Evolutionary conservation across 169 alveolate species (phyloP).

Genomic region (Plasmodium blacklocki): DNA sequence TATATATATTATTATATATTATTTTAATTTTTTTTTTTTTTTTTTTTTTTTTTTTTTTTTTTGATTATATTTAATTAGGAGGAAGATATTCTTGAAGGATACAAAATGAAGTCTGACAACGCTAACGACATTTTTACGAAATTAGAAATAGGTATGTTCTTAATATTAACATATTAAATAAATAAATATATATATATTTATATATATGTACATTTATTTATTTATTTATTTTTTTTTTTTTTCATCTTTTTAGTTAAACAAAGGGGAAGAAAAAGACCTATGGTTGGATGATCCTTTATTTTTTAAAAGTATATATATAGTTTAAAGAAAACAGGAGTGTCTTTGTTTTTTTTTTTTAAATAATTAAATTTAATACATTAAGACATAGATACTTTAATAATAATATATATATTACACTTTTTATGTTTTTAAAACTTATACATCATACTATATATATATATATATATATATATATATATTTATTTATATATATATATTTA

Average conservation of each 20-base stretch:
- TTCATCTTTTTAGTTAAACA: constrained; percentile 76
- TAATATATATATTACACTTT: too few relatives aligned
- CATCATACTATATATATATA: too few relatives aligned
- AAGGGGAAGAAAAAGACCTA: constrained; percentile 84
- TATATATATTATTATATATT: not conserved
- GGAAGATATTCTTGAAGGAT: constrained; percentile 42
- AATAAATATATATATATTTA: not conserved
- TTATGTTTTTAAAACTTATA: too few relatives aligned
- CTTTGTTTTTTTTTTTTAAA: too few relatives aligned
- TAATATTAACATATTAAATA: not conserved
- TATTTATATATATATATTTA: too few relatives aligned
- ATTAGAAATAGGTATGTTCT: constrained; percentile 44
- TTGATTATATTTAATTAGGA: constrained; percentile 22
- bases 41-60: not conserved
- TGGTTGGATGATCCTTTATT: constrained; percentile 74
- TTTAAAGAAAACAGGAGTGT: too few relatives aligned
- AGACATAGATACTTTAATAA: too few relatives aligned
- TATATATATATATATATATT: too few relatives aligned
- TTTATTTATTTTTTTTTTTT: not conserved
- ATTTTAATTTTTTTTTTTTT: not conserved
- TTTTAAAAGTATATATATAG: too few relatives aligned
- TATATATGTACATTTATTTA: not conserved
- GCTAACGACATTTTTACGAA: constrained; percentile 26
- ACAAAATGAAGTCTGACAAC: constrained; percentile 27
- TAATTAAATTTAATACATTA: too few relatives aligned